Base-by-base conservation (phyloP, 177 flowering plant species). In the Vitis hybrid region DNA sequence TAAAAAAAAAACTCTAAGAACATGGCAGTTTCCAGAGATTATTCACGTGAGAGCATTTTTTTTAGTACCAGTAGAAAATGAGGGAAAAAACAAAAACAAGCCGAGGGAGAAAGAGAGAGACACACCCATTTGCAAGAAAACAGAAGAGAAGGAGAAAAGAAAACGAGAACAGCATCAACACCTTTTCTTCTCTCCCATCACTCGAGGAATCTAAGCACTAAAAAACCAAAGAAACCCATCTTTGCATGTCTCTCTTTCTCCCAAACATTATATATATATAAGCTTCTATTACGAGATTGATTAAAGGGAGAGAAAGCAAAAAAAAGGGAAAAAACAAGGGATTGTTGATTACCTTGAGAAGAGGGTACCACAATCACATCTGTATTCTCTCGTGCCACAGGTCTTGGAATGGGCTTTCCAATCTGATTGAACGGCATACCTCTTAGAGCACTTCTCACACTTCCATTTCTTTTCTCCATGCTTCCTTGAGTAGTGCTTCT, bases 331-430 rank as follows among this genome's bases (percentile, higher is more conserved):
- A 51, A 6, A 59, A 68, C 15, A 26, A 26, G 0, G 30, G 30
- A 26, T 26, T 26, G 30, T 50, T 57, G 60, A 70, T 34, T 76
- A 88, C 92, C 92, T 85, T 62, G 92, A 87, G 88, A 88, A 88
- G 34, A 88, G 85, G 62, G 92, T 88, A 18, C 92, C 92, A 73
- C 92, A 88, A 52, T 86, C 92, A 60, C 92, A 88, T 74, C 87
- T 71, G 64, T 88, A 86, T 61, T 39, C 45, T 7, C 45, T 39
- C 7, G 45, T 39, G 1, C 45, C 45, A 39, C 45, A 39, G 45
- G 45, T 39, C 45, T 39, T 39, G 45, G 45, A 39, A 39, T 39
- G 45, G 45, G 45, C 45, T 39, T 39, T 39, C 45, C 45, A 39
- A 39, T 39, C 45, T 7, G 45, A 39, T 39, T 39, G 45, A 39